Evolutionary conservation across 2,329 filamentous ascomycete species (phyloP), one percentile per base, ranked within the genome.

Genomic region (Exophiala alcalophila): DNA sequence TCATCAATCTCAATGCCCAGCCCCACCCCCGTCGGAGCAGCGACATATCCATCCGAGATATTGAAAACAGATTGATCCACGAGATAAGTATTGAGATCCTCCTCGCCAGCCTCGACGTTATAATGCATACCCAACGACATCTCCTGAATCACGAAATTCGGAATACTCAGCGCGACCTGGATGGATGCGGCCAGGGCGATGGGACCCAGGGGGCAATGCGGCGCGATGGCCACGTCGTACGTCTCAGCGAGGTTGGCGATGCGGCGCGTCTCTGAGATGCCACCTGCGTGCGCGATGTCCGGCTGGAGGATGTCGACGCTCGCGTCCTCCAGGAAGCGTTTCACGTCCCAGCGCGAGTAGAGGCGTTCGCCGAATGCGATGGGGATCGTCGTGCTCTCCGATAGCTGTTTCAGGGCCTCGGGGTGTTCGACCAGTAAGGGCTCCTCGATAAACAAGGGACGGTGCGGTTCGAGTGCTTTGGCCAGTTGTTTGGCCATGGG

Each of bases 51-150:
- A 30, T 78, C 73, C n/a, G 74, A 70, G 4, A 87, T 77, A 27
- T 78, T 68, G 70, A 83, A 86, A 0, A 85, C 76, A 35, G 75
- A 72, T 0, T 78, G 71, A 53, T 86, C 77, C 56, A 75, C 77
- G 2, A 80, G 69, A 57, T 87, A 88, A 18, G 75, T 83, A 9
- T 75, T 75, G 40, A 86, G 66, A 58, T 86, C 83, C 53, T 80
- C 71, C 2, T 77, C 72, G 1, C 77, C 80, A 0, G 72, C 75
- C 55, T 74, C 73, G 3, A 65, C 63, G 54, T 90, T 90, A 59
- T 89, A 90, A 60, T 90, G 86, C 54, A 90, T 89, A 0, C 84
- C 85, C 20, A 88, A 58, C 39, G 80, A 83, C 85, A 86, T 86
- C 61, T 87, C 83, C 57, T 85, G 78, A 18, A 87, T 86, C 0